Base-by-base conservation (phyloP, 2,329 filamentous ascomycete species). In the Colletotrichum sp. region DNA sequence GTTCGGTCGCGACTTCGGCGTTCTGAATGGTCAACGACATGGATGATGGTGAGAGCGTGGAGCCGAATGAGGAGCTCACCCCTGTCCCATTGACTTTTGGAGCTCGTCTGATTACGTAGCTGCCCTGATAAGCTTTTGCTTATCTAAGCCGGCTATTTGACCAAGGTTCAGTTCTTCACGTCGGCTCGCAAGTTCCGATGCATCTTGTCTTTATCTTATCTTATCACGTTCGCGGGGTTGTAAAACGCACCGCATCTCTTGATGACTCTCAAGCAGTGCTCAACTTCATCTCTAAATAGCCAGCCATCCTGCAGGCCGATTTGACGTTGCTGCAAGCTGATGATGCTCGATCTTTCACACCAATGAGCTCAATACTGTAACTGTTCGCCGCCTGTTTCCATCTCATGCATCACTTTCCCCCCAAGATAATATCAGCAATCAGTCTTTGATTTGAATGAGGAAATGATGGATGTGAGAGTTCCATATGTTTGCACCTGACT, bases 41-140 rank as follows among this genome's bases (percentile, higher is more conserved):
- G 73, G 73, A 73, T 73, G 64, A 67, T 75, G 72, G 24, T 69
- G 73, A 76, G 73, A 69, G 70, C 73, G 64, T 74, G 73, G 73
- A 76, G 73, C 10, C 57, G 49, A 65, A 76, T 73, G 73, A 76
- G 74, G 70, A 76, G 74, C 74, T 76, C 64, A 69, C 73, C 70
- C 71, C 49, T 74, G 71, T 7, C 0, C 44, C 44, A 52, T 52
- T 32, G 36, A 28, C 15, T 34, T 18, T 18, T 13, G 32, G 32
- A 62, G 68, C 72, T 52, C 30, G 72, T 24, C 34, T 75, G 72
- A 72, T 72, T 75, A 75, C 69, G 62, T 75, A 75, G 69, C 69
- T 72, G 24, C 36, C 12, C 16, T 57, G 73, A 72, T 76, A 76
- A 69, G 70, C 69, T 73, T 21, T 39, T 63, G 68, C 57, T 63